Conservation (phyloP, 2,329 filamentous ascomycete genomes). For the Gnomoniopsis sp. region DNA sequence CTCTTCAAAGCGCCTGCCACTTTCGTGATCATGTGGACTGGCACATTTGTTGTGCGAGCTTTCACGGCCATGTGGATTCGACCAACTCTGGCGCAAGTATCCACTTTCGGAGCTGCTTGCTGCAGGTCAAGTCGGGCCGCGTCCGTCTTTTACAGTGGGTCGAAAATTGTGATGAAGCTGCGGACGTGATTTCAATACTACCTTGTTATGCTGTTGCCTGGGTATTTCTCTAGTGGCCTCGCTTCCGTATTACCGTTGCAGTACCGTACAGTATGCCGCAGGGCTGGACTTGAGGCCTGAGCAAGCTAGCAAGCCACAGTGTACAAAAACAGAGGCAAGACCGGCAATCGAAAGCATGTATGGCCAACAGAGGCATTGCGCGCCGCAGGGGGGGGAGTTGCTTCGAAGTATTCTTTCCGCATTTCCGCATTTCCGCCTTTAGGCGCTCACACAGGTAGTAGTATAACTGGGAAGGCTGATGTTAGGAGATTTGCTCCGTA, state of each 20-base stretch:
- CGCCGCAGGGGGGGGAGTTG: neutral
- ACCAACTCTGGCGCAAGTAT: neutral
- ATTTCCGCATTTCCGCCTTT: neutral
- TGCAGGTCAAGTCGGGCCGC: slow-evolving; percentile 11
- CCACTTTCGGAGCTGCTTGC: slow-evolving; percentile 9
- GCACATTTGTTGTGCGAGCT: neutral
- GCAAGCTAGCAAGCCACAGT: too few species aligned
- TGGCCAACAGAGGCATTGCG: neutral
- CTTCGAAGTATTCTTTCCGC: neutral
- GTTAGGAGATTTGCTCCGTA: neutral
- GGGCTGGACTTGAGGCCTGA: too few species aligned
- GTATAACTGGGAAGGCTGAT: neutral
- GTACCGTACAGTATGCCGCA: neutral
- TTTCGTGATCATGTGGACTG: neutral
- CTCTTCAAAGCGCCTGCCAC: too few species aligned
- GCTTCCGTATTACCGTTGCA: neutral
- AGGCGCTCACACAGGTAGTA: neutral
- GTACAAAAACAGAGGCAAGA: neutral
- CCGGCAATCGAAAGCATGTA: neutral
- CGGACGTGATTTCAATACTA: neutral
- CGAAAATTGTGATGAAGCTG: neutral
- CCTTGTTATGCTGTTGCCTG: neutral
- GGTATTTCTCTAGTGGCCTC: neutral
- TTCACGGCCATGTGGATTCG: neutral
- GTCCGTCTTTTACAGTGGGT: neutral